phyloP scores from a whole-genome alignment of 2,329 filamentous ascomycete genomes.

The Fonsecaea erecta region DNA sequence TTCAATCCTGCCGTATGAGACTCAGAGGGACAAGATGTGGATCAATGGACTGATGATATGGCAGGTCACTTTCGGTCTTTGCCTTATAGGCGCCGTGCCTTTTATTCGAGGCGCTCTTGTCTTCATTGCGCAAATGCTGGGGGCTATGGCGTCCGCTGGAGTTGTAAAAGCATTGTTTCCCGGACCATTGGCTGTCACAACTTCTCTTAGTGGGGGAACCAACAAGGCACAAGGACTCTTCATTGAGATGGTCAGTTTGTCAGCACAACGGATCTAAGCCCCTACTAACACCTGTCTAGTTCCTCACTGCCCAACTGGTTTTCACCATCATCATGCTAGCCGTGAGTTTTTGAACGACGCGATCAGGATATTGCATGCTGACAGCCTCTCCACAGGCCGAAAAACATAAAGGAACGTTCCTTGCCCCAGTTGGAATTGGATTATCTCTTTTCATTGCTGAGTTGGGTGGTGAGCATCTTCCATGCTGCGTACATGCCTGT shows the following conservation, averaged over 20 bases:
- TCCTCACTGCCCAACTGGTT: slow-evolving; percentile 67
- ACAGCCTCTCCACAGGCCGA: slow-evolving; percentile 47
- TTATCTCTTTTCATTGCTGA: slow-evolving; percentile 69
- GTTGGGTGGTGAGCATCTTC: slow-evolving; percentile 47
- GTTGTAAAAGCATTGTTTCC: slow-evolving; percentile 64
- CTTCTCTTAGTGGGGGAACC: slow-evolving; percentile 59
- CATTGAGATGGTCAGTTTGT: slow-evolving; percentile 58
- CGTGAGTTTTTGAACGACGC: slow-evolving; percentile 42
- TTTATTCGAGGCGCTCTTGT: slow-evolving; percentile 58
- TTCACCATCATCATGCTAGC: slow-evolving; percentile 72
- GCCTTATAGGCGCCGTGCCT: slow-evolving; percentile 63
- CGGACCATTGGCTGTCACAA: slow-evolving; percentile 60
- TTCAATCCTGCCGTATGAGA: slow-evolving; percentile 56
- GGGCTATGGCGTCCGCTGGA: slow-evolving; percentile 63
- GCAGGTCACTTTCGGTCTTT: slow-evolving; percentile 63
- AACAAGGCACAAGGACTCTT: slow-evolving; percentile 65
- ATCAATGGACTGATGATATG: slow-evolving; percentile 18
- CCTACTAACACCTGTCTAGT: slow-evolving; percentile 38
- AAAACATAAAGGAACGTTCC: slow-evolving; percentile 73
- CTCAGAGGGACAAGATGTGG: neutral
- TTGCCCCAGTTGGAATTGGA: slow-evolving; percentile 74
- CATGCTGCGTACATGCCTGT: neutral
- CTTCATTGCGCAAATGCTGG: slow-evolving; percentile 62
- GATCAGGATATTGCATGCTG: neutral
- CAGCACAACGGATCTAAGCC: too few relatives aligned